phyloP scores from a whole-genome alignment of 805 yeast genomes.

The Isabelozyma heimii region DNA sequence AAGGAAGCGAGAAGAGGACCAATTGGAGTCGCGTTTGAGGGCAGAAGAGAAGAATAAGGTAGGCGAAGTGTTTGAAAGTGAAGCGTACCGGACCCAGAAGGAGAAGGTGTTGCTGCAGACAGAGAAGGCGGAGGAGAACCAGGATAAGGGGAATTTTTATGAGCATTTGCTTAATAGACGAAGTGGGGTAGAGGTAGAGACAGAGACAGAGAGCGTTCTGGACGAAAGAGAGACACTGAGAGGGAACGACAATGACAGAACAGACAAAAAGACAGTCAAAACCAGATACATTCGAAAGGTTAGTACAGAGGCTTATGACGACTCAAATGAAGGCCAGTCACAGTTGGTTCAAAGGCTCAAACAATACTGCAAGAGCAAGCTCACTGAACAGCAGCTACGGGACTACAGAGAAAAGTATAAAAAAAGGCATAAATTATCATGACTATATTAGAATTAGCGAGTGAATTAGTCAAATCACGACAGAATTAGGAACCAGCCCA shows the following conservation, averaged over 20 bases:
- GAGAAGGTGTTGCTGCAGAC: neutral
- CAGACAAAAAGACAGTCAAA: too few relatives aligned
- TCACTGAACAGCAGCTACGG: conserved; percentile 9
- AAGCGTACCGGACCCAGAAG: conserved; percentile 39
- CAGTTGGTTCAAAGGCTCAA: conserved; percentile 4
- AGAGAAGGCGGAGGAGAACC: conserved; percentile 2
- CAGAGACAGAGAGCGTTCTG: neutral
- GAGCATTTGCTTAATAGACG: neutral
- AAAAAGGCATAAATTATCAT: conserved; percentile 2
- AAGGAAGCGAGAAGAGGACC: conserved; percentile 44
- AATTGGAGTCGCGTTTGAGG: conserved; percentile 34
- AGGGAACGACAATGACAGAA: too few relatives aligned
- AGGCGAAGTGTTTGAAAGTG: conserved; percentile 46
- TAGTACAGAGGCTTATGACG: neutral
- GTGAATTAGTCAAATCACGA: neutral
- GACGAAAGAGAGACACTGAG: neutral
- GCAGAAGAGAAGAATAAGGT: conserved; percentile 35
- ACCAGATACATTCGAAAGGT: too few relatives aligned
- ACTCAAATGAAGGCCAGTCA: neutral
- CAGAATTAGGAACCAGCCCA: too few relatives aligned
- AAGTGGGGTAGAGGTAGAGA: neutral
- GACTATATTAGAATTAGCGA: neutral
- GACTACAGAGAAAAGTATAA: conserved; percentile 10
- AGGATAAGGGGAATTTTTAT: conserved; percentile 1
- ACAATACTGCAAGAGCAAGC: conserved; percentile 8